Evolutionary conservation across 495 filamentous ascomycete species (phyloP).

Genomic region (Aspergillus homomorphus): DNA sequence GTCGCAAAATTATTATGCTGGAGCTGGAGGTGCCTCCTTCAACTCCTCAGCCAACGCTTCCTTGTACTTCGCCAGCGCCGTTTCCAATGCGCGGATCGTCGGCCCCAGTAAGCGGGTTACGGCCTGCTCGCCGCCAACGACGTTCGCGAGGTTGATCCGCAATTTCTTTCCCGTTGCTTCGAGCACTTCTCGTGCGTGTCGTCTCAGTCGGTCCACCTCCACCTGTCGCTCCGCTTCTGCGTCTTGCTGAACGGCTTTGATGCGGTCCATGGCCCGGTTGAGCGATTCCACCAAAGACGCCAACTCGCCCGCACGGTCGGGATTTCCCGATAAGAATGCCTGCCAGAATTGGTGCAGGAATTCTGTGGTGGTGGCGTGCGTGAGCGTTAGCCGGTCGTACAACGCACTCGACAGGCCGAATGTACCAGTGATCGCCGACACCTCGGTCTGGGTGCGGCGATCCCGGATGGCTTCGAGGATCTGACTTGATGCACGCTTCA

Average conservation of each 20-base stretch:
- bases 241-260: conserved; percentile 73
- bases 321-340: conserved; percentile 79
- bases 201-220: conserved; percentile 56
- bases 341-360: conserved; percentile 97
- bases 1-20: no score
- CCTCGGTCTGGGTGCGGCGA: conserved; percentile 35
- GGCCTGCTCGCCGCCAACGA: conserved; percentile 70
- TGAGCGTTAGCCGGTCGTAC: conserved; percentile 73
- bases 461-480: conserved; percentile 45
- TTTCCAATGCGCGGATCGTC: conserved; percentile 61
- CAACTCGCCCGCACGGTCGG: conserved; percentile 71
- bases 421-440: conserved; percentile 38
- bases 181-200: conserved; percentile 63
- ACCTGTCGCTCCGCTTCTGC: conserved; percentile 70
- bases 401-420: conserved; percentile 62
- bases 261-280: conserved; percentile 68
- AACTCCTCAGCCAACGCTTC: conserved; percentile 58
- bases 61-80: conserved; percentile 62
- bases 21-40: conserved; percentile 30
- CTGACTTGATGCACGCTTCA: conserved; percentile 40
- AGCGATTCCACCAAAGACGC: conserved; percentile 75
- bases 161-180: conserved; percentile 67
- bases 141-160: conserved; percentile 57
- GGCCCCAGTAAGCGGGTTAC: conserved; percentile 73
- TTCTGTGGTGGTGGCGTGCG: conserved; percentile 88